These are phyloP conservation scores for Hypericum perforatum DNA, from an alignment of 345 rosid genomes.

Conservation along the genomic window DNA sequence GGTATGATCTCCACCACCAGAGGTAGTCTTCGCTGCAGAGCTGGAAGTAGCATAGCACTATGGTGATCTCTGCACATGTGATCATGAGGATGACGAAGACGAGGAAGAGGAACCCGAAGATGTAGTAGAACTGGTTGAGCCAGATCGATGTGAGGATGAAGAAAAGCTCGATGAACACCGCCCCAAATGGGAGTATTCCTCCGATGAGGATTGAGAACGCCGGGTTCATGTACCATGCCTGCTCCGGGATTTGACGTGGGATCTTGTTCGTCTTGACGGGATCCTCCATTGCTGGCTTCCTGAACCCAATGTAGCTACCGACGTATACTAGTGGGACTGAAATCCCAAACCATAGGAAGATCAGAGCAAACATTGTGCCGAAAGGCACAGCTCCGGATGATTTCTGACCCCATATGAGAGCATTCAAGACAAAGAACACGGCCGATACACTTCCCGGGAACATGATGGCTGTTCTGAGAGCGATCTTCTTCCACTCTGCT, in stretches of 20 bases:
- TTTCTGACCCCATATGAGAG: constrained; percentile 77
- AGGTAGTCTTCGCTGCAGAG: constrained; percentile 74
- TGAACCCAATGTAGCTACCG: constrained; percentile 60
- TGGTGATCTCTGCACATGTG: constrained; percentile 64
- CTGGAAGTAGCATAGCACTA: constrained; percentile 81
- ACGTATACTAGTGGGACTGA: constrained; percentile 65
- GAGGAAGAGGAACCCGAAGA: constrained; percentile 73
- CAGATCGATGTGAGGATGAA: constrained; percentile 83
- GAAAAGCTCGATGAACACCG: constrained; percentile 76
- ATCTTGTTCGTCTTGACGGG: constrained; percentile 78
- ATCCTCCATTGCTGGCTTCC: constrained; percentile 59
- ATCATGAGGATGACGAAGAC: constrained; percentile 58
- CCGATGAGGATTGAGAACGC: constrained; percentile 63
- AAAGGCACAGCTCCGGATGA: constrained; percentile 85
- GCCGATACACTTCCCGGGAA: constrained; percentile 60
- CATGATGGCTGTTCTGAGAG: constrained; percentile 60
- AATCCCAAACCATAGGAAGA: constrained; percentile 73
- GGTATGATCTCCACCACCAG: constrained; percentile 94
- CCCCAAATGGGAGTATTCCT: constrained; percentile 76
- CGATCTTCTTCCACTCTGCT: constrained; percentile 63
- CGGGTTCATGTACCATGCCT: constrained; percentile 84
- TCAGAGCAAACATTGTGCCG: constrained; percentile 76
- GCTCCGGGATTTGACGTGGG: constrained; percentile 77
- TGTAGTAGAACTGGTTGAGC: constrained; percentile 86
- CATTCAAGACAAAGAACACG: constrained; percentile 60